Conservation (phyloP, 1,284 basidiomycete species). For the Violaceomyces palustris region DNA sequence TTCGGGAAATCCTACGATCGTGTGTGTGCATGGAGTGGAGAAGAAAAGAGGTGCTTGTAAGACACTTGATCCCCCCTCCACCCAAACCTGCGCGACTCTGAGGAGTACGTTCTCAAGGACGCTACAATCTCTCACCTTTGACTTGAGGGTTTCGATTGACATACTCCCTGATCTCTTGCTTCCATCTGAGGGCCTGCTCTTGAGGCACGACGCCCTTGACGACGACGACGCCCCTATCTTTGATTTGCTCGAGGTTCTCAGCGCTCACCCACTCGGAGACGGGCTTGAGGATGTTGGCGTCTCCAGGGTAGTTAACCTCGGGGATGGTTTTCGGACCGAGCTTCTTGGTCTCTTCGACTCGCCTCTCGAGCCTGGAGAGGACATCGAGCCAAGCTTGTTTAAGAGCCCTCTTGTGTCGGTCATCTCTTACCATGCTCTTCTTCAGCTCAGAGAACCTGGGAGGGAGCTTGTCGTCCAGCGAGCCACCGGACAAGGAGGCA, state of each 20-base stretch:
- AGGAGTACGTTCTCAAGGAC: not conserved
- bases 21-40: no score
- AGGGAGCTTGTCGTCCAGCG: conserved; percentile 28
- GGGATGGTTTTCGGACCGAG: conserved; percentile 19
- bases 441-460: conserved; percentile 31
- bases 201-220: conserved; percentile 27
- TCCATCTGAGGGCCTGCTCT: conserved; percentile 19
- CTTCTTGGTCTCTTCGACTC: conserved; percentile 7
- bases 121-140: conserved; percentile 12
- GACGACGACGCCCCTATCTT: conserved; percentile 28
- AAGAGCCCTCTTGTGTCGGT: conserved; percentile 14
- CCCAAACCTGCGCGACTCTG: conserved; percentile 7
- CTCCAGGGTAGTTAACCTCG: conserved; percentile 12
- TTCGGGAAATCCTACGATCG: conserved; percentile 29
- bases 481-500: conserved; percentile 29
- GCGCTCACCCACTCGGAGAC: conserved; percentile 21
- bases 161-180: conserved; percentile 25
- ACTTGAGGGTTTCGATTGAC: conserved; percentile 18
- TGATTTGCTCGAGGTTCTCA: conserved; percentile 14
- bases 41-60: conserved; percentile 1
- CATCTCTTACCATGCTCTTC: conserved; percentile 9
- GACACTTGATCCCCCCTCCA: conserved; percentile 9
- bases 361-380: conserved; percentile 8
- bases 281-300: not conserved
- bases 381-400: conserved; percentile 17